Evolutionary conservation across 2,329 filamentous ascomycete genomes (phyloP).

Genomic region (Pseudogymnoascus sp.): DNA sequence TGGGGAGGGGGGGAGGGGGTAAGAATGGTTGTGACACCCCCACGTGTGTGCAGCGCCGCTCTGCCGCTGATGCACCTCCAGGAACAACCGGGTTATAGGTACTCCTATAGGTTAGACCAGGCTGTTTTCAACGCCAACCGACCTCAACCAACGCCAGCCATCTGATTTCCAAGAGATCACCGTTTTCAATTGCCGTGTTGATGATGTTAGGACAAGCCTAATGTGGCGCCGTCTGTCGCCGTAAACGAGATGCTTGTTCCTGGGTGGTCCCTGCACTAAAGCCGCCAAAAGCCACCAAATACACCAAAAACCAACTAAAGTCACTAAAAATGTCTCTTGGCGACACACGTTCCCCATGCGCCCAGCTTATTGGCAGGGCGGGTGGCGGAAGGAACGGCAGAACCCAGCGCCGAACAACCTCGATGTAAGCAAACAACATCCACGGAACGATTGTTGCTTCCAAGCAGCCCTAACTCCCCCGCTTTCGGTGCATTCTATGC

Average conservation of each 20-base stretch:
- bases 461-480: not conserved
- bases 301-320: not conserved
- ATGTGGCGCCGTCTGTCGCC: not conserved
- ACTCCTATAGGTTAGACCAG: not conserved
- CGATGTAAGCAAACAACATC: not conserved
- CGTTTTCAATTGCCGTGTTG: not conserved
- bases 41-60: not conserved
- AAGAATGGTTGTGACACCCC: not conserved
- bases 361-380: slow-evolving; percentile 5
- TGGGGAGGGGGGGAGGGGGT: not conserved
- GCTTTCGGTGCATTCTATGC: not conserved
- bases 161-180: not conserved
- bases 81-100: not conserved
- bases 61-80: not conserved
- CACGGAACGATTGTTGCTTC: not conserved
- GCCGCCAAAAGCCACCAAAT: not conserved
- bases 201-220: not conserved
- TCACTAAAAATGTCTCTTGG: not conserved
- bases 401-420: not conserved
- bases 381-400: not conserved
- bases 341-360: not conserved
- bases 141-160: not conserved
- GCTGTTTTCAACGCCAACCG: not conserved
- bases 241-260: not conserved
- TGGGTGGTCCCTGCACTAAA: slow-evolving; percentile 5